A percentile compares a stretch with the other conserved stretches of the same genome.
Conservation (phyloP, 148 eudicot species). For the Chenopodium formosanum region DNA sequence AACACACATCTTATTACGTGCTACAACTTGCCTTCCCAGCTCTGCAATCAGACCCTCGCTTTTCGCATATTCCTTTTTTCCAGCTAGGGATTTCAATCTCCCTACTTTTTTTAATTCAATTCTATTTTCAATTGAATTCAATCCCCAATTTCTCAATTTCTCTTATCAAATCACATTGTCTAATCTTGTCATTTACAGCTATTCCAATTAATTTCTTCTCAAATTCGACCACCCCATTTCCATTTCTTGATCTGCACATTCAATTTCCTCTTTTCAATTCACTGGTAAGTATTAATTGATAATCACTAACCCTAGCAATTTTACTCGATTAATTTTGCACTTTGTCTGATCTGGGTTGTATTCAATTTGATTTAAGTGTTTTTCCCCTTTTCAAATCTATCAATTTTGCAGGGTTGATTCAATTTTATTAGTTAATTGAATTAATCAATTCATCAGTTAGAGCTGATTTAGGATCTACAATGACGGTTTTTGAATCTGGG, state of each 20-base stretch:
- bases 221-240: not conserved
- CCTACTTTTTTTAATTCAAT: too few species aligned
- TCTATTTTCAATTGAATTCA: not conserved
- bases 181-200: not conserved
- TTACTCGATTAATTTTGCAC: too few species aligned
- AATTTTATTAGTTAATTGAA: not conserved
- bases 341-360: not conserved
- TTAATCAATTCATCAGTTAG: not conserved
- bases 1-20: not conserved
- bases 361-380: not conserved
- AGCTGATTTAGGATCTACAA: conserved; percentile 27
- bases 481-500: conserved; percentile 56
- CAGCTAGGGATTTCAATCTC: not conserved
- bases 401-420: not conserved
- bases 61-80: conserved; percentile 9
- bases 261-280: not conserved
- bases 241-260: not conserved
- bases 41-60: not conserved
- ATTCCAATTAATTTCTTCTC: not conserved
- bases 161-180: not conserved
- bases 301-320: not conserved
- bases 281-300: conserved; percentile 9
- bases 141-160: not conserved
- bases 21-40: conserved; percentile 4
- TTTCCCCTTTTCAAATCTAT: not conserved